Conservation (phyloP, 305 asterid genomes). For the Rubia tinctorum region DNA sequence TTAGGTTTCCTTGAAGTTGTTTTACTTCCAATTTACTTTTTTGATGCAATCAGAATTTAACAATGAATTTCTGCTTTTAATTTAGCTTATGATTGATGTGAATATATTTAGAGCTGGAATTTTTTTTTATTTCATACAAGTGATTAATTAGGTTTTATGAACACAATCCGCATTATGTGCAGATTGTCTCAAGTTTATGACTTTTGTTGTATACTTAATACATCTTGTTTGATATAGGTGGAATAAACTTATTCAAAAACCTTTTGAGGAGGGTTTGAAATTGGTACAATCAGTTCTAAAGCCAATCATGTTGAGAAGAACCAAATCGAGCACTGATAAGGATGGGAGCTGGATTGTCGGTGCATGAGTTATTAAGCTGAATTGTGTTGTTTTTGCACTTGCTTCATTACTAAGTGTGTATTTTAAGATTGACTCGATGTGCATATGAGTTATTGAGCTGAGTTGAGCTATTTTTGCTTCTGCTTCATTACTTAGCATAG, state of each 20-base stretch:
- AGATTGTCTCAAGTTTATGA: neutral
- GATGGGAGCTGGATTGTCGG: slow-evolving; percentile 62
- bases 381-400: too few relatives aligned
- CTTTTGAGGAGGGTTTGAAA: slow-evolving; percentile 93
- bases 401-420: too few relatives aligned
- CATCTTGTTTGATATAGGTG: slow-evolving; percentile 51
- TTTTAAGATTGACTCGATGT: neutral
- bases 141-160: slow-evolving; percentile 1
- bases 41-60: neutral
- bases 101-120: neutral
- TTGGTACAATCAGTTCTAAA: slow-evolving; percentile 81
- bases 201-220: slow-evolving; percentile 10
- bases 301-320: slow-evolving; percentile 94
- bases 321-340: slow-evolving; percentile 83
- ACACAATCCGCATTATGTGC: neutral
- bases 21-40: neutral
- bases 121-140: neutral
- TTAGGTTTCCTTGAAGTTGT: slow-evolving; percentile 12
- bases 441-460: neutral
- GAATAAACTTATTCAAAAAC: slow-evolving; percentile 95
- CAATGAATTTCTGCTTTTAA: neutral
- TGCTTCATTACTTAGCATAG: neutral
- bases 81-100: neutral
- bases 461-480: neutral
- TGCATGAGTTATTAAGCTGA: too few relatives aligned